A percentile compares a stretch with the other conserved stretches of the same genome.
phyloP scores from a whole-genome alignment of 345 rosid species.

The Aurinia saxatilis region DNA sequence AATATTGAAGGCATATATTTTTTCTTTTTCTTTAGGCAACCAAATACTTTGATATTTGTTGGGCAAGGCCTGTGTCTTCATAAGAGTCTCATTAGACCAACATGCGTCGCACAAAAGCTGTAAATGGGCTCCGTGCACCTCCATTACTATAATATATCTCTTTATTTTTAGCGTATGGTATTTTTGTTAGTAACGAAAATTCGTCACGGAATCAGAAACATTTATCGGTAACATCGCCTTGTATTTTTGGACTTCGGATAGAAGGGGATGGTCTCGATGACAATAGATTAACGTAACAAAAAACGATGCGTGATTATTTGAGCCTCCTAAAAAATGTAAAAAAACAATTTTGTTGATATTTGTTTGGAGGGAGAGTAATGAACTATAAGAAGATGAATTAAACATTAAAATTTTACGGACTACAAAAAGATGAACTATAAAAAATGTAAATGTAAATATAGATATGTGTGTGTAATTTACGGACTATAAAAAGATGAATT shows the following conservation, averaged over 20 bases:
- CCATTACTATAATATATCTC: background rate
- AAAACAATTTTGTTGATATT: background rate
- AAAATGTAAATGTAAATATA: no score
- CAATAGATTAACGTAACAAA: background rate
- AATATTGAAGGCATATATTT: no score
- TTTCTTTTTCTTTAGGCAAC: no score
- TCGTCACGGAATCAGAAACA: slow-evolving; percentile 13
- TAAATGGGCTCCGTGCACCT: slow-evolving; percentile 26
- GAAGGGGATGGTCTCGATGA: slow-evolving; percentile 3
- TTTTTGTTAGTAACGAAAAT: slow-evolving; percentile 13
- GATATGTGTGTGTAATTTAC: background rate
- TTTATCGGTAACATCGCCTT: slow-evolving; percentile 14
- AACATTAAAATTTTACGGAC: background rate
- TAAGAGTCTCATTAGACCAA: slow-evolving; percentile 22
- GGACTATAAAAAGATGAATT: background rate
- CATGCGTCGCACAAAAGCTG: slow-evolving; percentile 28
- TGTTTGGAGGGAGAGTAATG: background rate
- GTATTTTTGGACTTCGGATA: slow-evolving; percentile 17
- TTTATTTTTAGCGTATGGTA: background rate
- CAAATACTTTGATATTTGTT: no score
- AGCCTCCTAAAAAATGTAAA: background rate
- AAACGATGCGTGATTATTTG: slow-evolving; percentile 7
- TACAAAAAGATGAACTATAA: no score
- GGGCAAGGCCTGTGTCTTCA: no score
- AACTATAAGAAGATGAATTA: background rate